These are phyloP conservation scores for Populus hybrid DNA, from an alignment of 441 rosid genomes.

Conservation along the genomic window DNA sequence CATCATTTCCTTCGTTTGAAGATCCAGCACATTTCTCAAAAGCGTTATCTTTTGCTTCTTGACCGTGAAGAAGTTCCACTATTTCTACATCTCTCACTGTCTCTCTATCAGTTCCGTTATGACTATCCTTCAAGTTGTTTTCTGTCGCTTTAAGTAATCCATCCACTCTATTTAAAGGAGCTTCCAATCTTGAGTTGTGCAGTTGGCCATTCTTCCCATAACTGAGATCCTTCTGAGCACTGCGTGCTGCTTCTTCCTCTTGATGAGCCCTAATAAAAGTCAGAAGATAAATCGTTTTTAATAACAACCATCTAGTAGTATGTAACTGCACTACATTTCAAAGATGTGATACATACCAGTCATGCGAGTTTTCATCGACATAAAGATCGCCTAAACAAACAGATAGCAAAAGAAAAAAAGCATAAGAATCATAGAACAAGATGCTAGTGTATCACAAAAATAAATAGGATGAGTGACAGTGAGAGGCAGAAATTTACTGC, in stretches of 20 bases:
- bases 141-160: constrained; percentile 30
- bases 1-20: constrained; percentile 31
- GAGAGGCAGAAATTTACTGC: constrained; percentile 34
- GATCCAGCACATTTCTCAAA: constrained; percentile 25
- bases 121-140: constrained; percentile 12
- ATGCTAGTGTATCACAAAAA: neutral
- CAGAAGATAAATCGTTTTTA: neutral
- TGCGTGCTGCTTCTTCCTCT: constrained; percentile 40
- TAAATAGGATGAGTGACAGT: constrained; percentile 1
- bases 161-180: constrained; percentile 30
- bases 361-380: constrained; percentile 56
- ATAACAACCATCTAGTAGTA: neutral
- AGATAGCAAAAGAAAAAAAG: neutral
- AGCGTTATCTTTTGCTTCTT: constrained; percentile 31
- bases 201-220: constrained; percentile 27
- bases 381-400: constrained; percentile 62
- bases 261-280: constrained; percentile 44
- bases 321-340: constrained; percentile 2
- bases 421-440: constrained; percentile 19
- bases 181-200: constrained; percentile 30
- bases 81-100: constrained; percentile 43
- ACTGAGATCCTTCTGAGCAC: constrained; percentile 34
- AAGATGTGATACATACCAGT: constrained; percentile 40
- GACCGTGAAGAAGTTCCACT: constrained; percentile 29
- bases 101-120: constrained; percentile 25